Evolutionary conservation across 441 rosid genomes (phyloP).

Genomic region (Cnidoscolus chayamansa): DNA sequence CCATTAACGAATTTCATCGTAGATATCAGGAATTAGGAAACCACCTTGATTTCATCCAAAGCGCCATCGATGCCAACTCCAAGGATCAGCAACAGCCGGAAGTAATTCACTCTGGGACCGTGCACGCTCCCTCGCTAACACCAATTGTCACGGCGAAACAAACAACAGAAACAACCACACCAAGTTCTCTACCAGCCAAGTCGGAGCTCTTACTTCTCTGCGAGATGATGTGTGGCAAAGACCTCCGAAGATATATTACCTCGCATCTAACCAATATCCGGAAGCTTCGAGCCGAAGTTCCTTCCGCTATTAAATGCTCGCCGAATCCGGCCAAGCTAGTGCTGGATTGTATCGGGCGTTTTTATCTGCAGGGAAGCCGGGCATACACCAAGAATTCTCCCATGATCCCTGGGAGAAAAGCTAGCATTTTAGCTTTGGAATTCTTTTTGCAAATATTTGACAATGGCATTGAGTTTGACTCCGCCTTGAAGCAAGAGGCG

Average conservation of each 20-base stretch:
- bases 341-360: conserved; percentile 64
- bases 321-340: conserved; percentile 60
- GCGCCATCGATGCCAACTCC: conserved; percentile 40
- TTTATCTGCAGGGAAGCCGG: conserved; percentile 52
- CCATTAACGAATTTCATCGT: conserved; percentile 40
- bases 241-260: conserved; percentile 51
- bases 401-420: conserved; percentile 49
- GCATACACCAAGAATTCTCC: conserved; percentile 50
- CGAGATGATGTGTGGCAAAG: conserved; percentile 47
- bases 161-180: neutral
- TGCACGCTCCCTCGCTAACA: neutral
- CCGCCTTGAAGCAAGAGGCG: conserved; percentile 31
- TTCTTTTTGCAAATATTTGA: conserved; percentile 38
- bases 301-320: conserved; percentile 46
- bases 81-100: neutral
- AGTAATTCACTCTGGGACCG: neutral
- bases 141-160: conserved; percentile 5
- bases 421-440: conserved; percentile 55
- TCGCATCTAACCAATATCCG: conserved; percentile 32
- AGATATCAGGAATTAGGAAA: conserved; percentile 45
- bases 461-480: conserved; percentile 1
- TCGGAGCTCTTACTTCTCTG: conserved; percentile 41
- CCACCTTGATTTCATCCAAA: conserved; percentile 47
- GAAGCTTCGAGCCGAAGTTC: conserved; percentile 47
- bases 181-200: conserved; percentile 10